phyloP scores from a whole-genome alignment of 768 basidiomycete species.

The Agrocybe chaxingu region DNA sequence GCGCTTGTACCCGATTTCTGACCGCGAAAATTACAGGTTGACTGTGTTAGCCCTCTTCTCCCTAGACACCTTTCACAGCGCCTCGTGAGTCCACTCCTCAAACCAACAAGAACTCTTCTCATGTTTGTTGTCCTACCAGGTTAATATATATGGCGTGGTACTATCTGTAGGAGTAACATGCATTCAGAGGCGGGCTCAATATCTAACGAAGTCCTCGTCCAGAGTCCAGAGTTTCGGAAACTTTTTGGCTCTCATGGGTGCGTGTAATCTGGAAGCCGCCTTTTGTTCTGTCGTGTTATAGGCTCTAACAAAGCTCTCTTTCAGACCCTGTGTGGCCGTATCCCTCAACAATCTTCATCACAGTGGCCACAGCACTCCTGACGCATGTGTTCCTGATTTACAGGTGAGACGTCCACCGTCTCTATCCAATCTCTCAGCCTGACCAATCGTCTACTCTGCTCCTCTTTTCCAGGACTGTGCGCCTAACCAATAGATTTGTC shows the following conservation, averaged over 20 bases:
- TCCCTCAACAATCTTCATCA: slow-evolving; percentile 42
- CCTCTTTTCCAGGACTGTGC: slow-evolving; percentile 8
- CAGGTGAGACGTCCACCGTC: slow-evolving; percentile 21
- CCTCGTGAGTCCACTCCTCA: slow-evolving; percentile 19
- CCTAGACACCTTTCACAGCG: slow-evolving; percentile 33
- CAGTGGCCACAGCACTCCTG: slow-evolving; percentile 39
- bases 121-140: neutral
- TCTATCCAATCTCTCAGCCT: too few relatives aligned
- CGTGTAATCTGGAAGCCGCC: neutral
- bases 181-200: neutral
- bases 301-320: neutral
- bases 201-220: neutral
- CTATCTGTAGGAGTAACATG: slow-evolving; percentile 9
- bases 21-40: slow-evolving; percentile 11
- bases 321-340: slow-evolving; percentile 43
- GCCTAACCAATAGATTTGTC: slow-evolving; percentile 21
- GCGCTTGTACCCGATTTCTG: neutral
- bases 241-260: slow-evolving; percentile 12
- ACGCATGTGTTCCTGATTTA: slow-evolving; percentile 45
- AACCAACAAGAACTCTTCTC: too few relatives aligned
- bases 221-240: slow-evolving; percentile 21
- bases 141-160: slow-evolving; percentile 14
- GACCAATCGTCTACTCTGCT: slow-evolving; percentile 13
- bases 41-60: slow-evolving; percentile 28
- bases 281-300: neutral